These are phyloP conservation scores for Boletus fagicola DNA, from an alignment of 768 basidiomycete species.

Conservation along the genomic window DNA sequence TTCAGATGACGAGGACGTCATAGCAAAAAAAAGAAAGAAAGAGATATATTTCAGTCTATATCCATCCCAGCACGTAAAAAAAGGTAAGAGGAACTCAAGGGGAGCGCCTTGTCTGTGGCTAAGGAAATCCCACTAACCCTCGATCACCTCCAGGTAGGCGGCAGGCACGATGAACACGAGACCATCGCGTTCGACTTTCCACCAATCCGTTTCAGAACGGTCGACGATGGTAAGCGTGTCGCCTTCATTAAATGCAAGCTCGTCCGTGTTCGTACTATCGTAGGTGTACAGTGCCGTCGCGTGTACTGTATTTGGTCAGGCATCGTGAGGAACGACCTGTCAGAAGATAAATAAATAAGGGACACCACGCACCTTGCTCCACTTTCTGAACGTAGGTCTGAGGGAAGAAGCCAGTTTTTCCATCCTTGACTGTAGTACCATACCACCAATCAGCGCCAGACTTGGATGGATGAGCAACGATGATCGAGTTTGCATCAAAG, in stretches of 20 bases:
- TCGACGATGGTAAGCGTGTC: slow-evolving; percentile 80
- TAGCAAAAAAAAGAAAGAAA: slow-evolving; percentile 46
- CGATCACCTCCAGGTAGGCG: slow-evolving; percentile 78
- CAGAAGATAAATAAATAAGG: not conserved
- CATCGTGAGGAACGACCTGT: not conserved
- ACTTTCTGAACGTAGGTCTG: slow-evolving; percentile 80
- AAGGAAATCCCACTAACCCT: slow-evolving; percentile 77
- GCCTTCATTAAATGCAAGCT: slow-evolving; percentile 83
- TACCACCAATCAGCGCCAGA: slow-evolving; percentile 92
- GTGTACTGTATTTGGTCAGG: slow-evolving; percentile 41
- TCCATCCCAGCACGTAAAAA: slow-evolving; percentile 40
- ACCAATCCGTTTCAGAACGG: slow-evolving; percentile 84
- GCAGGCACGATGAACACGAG: slow-evolving; percentile 89
- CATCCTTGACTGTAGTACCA: slow-evolving; percentile 62
- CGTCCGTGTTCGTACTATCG: slow-evolving; percentile 65
- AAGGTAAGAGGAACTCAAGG: slow-evolving; percentile 56
- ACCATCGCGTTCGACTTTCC: slow-evolving; percentile 90
- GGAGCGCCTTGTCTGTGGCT: slow-evolving; percentile 25
- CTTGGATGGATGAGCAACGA: slow-evolving; percentile 84
- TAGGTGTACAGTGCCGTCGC: slow-evolving; percentile 86
- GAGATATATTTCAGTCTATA: slow-evolving; percentile 80
- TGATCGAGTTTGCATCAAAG: slow-evolving; percentile 76
- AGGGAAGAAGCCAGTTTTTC: slow-evolving; percentile 85
- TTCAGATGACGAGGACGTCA: slow-evolving; percentile 21
- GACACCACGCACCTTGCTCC: slow-evolving; percentile 46